Evolutionary conservation across 768 basidiomycete species (phyloP).

Genomic region (Gymnopilus junonius): DNA sequence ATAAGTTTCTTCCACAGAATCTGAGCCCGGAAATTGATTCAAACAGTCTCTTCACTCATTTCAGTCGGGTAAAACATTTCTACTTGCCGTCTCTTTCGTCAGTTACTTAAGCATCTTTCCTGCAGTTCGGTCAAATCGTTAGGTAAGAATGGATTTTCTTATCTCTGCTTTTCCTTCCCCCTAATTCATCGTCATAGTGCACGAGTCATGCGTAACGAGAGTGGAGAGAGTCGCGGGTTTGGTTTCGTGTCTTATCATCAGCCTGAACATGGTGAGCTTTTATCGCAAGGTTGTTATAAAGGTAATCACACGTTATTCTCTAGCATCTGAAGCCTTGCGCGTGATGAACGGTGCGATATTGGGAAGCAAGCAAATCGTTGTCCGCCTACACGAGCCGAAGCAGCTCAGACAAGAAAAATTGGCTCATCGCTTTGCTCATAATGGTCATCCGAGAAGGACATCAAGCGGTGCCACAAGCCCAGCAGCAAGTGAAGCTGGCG

Average conservation of each 20-base stretch:
- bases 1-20: slow-evolving; percentile 53
- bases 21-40: slow-evolving; percentile 86
- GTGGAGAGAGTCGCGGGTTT: slow-evolving; percentile 82
- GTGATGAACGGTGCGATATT: slow-evolving; percentile 79
- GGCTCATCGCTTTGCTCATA: slow-evolving; percentile 80
- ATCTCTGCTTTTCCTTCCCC: not conserved
- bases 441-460: slow-evolving; percentile 74
- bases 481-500: slow-evolving; percentile 80
- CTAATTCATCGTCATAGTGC: slow-evolving; percentile 53
- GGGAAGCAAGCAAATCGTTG: slow-evolving; percentile 79
- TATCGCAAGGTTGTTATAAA: slow-evolving; percentile 4
- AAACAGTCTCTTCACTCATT: slow-evolving; percentile 81
- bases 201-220: slow-evolving; percentile 89
- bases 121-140: slow-evolving; percentile 86
- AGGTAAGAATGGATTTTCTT: slow-evolving; percentile 50
- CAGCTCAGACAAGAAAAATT: slow-evolving; percentile 90
- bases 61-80: slow-evolving; percentile 65
- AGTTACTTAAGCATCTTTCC: slow-evolving; percentile 17
- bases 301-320: slow-evolving; percentile 3
- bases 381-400: slow-evolving; percentile 90
- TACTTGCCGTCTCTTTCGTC: slow-evolving; percentile 5
- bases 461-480: slow-evolving; percentile 88
- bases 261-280: slow-evolving; percentile 72
- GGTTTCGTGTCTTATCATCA: slow-evolving; percentile 90
- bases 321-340: slow-evolving; percentile 75